phyloP scores from a whole-genome alignment of 805 yeast genomes.

The Teunomyces cretensis region DNA sequence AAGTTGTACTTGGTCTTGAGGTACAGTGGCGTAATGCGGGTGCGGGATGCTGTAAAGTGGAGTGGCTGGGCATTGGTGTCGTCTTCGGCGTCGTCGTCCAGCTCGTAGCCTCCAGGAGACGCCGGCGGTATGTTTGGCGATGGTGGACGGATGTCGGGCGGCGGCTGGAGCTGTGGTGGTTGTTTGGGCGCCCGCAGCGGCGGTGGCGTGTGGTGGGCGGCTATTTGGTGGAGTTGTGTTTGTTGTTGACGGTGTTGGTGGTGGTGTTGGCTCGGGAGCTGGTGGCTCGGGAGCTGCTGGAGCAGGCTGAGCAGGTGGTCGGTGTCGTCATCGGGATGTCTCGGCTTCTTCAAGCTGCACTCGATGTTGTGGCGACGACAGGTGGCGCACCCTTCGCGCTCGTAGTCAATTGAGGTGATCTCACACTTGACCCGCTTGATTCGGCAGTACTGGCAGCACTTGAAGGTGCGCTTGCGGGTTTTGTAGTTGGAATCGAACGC shows the following conservation, averaged over 20 bases:
- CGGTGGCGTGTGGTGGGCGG: not conserved
- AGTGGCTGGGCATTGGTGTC: conserved; percentile 1
- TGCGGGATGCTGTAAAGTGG: not conserved
- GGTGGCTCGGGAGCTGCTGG: not conserved
- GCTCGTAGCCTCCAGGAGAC: not conserved
- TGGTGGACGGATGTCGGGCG: not conserved
- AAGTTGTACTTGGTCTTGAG: conserved; percentile 23
- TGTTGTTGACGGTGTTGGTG: not conserved
- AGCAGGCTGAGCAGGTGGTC: not conserved
- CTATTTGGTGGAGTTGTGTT: not conserved
- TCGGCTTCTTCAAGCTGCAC: conserved; percentile 15
- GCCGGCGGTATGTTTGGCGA: not conserved
- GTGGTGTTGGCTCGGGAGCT: not conserved
- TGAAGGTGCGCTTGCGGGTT: conserved; percentile 33
- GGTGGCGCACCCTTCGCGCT: conserved; percentile 25
- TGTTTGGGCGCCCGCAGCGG: not conserved
- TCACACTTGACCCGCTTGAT: conserved; percentile 27
- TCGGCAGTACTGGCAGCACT: conserved; percentile 34
- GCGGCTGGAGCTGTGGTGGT: not conserved
- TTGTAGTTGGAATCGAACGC: conserved; percentile 35
- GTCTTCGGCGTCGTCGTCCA: not conserved
- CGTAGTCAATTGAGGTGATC: conserved; percentile 24
- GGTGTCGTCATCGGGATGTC: not conserved
- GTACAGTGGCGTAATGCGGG: conserved; percentile 17
- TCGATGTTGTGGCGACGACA: conserved; percentile 20